Conservation (phyloP, 2,329 filamentous ascomycete genomes). For the Lecanicillium sp. region DNA sequence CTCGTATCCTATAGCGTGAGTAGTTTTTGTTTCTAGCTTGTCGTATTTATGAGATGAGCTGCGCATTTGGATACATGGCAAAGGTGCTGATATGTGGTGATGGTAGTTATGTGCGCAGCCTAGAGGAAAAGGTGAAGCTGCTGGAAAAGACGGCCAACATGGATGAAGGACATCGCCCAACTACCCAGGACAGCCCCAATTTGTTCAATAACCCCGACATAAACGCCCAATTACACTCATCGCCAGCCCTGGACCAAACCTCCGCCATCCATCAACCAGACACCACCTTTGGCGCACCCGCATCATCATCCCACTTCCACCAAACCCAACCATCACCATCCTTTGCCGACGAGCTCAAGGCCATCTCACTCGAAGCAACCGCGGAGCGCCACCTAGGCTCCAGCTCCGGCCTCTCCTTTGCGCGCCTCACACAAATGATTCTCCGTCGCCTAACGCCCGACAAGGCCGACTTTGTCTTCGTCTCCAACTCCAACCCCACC, state of each 20-base stretch:
- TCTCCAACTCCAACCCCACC: slow-evolving; percentile 11
- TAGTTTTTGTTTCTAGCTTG: slow-evolving; percentile 3
- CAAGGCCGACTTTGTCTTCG: slow-evolving; percentile 33
- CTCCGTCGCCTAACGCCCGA: slow-evolving; percentile 33
- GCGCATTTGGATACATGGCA: too few relatives aligned
- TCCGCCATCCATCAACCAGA: too few relatives aligned
- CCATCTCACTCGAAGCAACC: slow-evolving; percentile 32
- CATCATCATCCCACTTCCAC: slow-evolving; percentile 3
- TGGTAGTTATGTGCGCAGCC: slow-evolving; percentile 23
- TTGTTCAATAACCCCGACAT: too few relatives aligned
- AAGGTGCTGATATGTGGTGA: too few relatives aligned
- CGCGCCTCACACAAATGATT: slow-evolving; percentile 32
- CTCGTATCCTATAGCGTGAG: slow-evolving; percentile 32
- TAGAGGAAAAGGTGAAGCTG: slow-evolving; percentile 18
- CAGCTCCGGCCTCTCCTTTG: slow-evolving; percentile 35
- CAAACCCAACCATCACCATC: slow-evolving; percentile 9
- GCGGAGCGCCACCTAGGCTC: slow-evolving; percentile 36
- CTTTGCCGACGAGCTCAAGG: slow-evolving; percentile 26
- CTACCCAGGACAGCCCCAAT: too few relatives aligned
- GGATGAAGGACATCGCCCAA: too few relatives aligned
- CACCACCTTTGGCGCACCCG: neutral
- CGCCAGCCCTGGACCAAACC: too few relatives aligned
- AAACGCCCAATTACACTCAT: too few relatives aligned
- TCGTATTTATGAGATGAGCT: too few relatives aligned
- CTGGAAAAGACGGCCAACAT: slow-evolving; percentile 11